phyloP scores from a whole-genome alignment of 148 eudicot genomes.

The Heliamphora exappendiculata region DNA sequence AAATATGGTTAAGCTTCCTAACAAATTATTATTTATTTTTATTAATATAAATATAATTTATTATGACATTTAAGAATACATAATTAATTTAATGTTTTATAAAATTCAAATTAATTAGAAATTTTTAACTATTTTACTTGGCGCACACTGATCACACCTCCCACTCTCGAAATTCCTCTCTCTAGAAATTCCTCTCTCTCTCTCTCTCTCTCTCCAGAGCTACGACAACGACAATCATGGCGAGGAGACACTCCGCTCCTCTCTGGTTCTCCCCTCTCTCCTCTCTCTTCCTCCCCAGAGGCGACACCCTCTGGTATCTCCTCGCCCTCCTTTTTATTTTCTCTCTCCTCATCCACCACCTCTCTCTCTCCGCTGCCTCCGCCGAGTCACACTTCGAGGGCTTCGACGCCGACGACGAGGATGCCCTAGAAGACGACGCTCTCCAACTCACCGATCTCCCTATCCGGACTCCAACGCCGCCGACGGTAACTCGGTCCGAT shows the following conservation, averaged over 20 bases:
- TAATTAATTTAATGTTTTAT: no score
- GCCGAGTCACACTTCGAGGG: constrained; percentile 38
- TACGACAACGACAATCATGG: constrained; percentile 18
- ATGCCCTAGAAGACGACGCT: constrained; percentile 34
- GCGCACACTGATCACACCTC: not conserved
- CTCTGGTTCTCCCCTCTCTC: constrained; percentile 27
- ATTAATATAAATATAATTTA: no score
- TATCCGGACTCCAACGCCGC: constrained; percentile 35
- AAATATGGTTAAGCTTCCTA: no score
- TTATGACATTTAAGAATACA: no score
- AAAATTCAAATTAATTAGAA: no score
- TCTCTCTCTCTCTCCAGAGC: not conserved
- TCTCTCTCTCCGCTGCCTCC: constrained; percentile 29
- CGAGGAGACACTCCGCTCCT: constrained; percentile 26
- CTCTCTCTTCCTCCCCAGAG: constrained; percentile 22
- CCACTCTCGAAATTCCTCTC: not conserved
- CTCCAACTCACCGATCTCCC: constrained; percentile 28
- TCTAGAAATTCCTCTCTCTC: not conserved
- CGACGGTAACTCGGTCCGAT: constrained; percentile 35
- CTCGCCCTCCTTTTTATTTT: constrained; percentile 37
- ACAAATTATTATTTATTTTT: no score
- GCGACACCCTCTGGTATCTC: constrained; percentile 21
- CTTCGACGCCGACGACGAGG: constrained; percentile 46
- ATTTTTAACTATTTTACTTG: no score
- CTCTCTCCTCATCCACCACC: constrained; percentile 45